A percentile compares a stretch with the other conserved stretches of the same genome.
These are phyloP conservation scores for Saksenaea vasiformis DNA, from an alignment of 371 early-diverging fungal genomes.

Conservation along the genomic window DNA sequence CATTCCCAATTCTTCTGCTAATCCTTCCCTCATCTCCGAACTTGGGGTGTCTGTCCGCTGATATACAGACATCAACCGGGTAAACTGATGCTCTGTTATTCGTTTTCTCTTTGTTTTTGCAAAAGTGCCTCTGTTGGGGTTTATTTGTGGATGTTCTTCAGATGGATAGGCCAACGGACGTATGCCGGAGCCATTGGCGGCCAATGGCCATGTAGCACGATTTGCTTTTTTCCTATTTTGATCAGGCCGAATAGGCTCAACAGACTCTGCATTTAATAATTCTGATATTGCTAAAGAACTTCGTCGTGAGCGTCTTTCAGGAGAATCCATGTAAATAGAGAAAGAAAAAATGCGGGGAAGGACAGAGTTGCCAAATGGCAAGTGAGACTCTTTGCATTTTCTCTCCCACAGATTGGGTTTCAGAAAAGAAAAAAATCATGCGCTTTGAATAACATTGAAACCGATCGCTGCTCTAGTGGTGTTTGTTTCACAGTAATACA, in stretches of 20 bases:
- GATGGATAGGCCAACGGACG: background rate
- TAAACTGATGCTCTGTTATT: background rate
- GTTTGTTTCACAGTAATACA: constrained; percentile 3
- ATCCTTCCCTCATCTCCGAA: background rate
- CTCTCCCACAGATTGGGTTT: background rate
- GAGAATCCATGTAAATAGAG: background rate
- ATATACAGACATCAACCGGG: background rate
- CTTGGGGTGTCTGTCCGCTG: background rate
- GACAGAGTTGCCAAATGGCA: background rate
- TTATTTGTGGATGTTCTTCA: background rate
- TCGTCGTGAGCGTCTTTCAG: background rate
- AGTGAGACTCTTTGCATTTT: background rate
- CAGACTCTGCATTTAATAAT: constrained; percentile 7
- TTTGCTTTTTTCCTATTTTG: background rate
- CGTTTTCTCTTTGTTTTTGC: constrained; percentile 1
- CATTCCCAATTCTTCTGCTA: background rate
- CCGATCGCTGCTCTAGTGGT: background rate
- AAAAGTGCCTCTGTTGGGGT: background rate
- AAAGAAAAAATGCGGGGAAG: background rate
- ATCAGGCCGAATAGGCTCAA: constrained; percentile 11
- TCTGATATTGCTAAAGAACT: constrained; percentile 11
- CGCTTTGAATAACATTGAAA: constrained; percentile 6
- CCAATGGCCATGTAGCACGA: background rate
- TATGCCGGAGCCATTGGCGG: background rate
- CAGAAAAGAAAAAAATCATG: constrained; percentile 4